Percentiles rank a stretch among this genome's conserved stretches.
Evolutionary conservation across 2,329 filamentous ascomycete species (phyloP).

Genomic region (Domatiomyces catenatus): DNA sequence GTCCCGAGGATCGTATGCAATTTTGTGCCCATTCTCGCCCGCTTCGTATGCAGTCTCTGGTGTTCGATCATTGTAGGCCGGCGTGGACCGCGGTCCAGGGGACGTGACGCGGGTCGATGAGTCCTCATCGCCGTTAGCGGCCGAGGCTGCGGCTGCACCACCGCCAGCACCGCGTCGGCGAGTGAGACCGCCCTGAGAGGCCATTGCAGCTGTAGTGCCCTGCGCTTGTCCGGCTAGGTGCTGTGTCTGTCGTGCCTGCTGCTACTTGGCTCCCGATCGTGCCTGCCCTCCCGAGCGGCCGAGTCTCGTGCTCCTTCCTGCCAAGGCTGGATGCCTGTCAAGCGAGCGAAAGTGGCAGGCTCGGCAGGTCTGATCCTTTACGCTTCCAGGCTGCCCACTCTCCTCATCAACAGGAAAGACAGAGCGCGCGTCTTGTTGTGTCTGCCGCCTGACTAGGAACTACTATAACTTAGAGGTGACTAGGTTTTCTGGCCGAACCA

Average conservation of each 20-base stretch:
- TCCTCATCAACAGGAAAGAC: background rate
- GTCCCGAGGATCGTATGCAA: slow-evolving; percentile 91
- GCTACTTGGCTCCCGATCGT: background rate
- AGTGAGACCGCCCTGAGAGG: slow-evolving; percentile 56
- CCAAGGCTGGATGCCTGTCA: background rate
- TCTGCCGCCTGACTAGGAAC: background rate
- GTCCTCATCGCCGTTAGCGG: slow-evolving; percentile 38
- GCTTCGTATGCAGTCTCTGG: slow-evolving; percentile 70
- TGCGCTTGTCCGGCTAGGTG: background rate
- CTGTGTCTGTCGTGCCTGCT: background rate
- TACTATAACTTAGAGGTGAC: too few species aligned
- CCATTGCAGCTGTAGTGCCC: slow-evolving; percentile 29
- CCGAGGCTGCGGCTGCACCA: slow-evolving; percentile 33
- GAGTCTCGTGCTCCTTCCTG: background rate
- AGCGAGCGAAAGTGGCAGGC: background rate
- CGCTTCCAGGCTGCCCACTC: background rate
- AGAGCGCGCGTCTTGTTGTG: background rate
- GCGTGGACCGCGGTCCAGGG: slow-evolving; percentile 46
- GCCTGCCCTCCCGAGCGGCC: background rate
- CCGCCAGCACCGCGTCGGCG: slow-evolving; percentile 52
- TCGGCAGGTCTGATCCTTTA: background rate
- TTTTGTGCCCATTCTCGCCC: slow-evolving; percentile 92
- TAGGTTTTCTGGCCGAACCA: too few species aligned
- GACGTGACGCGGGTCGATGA: slow-evolving; percentile 52
- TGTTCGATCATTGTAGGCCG: slow-evolving; percentile 38